Base-by-base conservation (phyloP, 805 yeast species). In the Metschnikowia orientalis region DNA sequence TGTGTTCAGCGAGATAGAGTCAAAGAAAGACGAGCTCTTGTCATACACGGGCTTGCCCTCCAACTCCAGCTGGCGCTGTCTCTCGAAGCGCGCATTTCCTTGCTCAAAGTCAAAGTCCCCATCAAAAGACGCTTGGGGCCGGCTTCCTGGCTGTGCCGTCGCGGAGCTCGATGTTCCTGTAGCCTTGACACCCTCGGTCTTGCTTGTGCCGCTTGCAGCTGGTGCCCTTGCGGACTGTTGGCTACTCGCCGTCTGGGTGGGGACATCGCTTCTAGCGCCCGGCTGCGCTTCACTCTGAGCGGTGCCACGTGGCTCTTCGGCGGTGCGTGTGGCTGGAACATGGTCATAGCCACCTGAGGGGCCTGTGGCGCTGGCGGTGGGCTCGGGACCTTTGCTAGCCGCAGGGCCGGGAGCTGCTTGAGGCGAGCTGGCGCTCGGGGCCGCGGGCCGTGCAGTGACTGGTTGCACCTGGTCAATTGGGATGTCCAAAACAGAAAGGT, bases 1-100 rank as follows among this genome's bases (percentile, higher is more conserved):
- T 15, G 17, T 13, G 23, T 79, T 68, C 4, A 87, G 79, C 8
- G 87, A 75, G 37, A 90, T 75, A 41, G 74, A 76, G 59, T 92
- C 97, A 52, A 90, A 90, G 58, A 92, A 90, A 2, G 97, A 88
- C 9, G 87, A 75, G 50, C 74, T 73, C 57, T 80, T 87, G 63
- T 88, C 75, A 64, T 92, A 92, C 18, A 49, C 52, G 7, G 52
- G 34, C 22, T 38, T 45, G 17, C 56, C 61, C 17, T 34, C 30
- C 15, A 52, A 47, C 14, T 57, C 66, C 21, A 58, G 67, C 38
- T 56, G 59, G 4, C 30, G 18, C 20, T 32, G 37, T 28, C 31
- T 41, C 18, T 65, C 60, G 57, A 87, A 85, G 54, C 77, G 79
- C 23, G 89, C 88, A 54, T 83, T 85, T 45, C 75, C 75, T 16